phyloP scores from a whole-genome alignment of 2,329 filamentous ascomycete species.

The Penicillium thymicola region DNA sequence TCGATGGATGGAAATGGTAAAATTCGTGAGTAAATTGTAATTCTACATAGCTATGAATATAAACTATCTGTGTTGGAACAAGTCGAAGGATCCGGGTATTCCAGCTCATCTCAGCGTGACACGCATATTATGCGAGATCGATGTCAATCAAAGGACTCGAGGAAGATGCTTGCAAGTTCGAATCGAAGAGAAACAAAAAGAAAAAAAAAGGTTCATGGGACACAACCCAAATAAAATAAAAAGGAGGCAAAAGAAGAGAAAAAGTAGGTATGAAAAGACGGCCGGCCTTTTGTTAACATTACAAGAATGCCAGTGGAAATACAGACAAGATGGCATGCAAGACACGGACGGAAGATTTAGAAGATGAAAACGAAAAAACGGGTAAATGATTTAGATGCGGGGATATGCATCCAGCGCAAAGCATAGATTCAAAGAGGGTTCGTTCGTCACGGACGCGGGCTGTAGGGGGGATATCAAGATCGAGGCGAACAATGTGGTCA shows the following conservation, averaged over 20 bases:
- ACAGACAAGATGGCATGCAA: neutral
- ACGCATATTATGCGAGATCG: constrained; percentile 4
- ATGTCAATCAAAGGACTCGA: constrained; percentile 1
- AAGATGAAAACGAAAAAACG: neutral
- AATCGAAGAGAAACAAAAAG: neutral
- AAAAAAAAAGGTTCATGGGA: neutral
- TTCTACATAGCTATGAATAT: constrained; percentile 8
- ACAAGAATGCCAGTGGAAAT: neutral
- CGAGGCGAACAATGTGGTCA: constrained; percentile 4
- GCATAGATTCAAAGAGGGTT: constrained; percentile 6
- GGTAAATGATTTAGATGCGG: neutral
- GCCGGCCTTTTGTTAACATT: constrained; percentile 2
- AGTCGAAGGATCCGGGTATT: constrained; percentile 10
- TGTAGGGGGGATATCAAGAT: constrained; percentile 6
- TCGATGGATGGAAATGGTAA: neutral
- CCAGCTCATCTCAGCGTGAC: constrained; percentile 12
- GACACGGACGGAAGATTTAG: constrained; percentile 10
- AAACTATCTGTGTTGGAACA: constrained; percentile 11
- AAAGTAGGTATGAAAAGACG: neutral
- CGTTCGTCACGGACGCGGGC: constrained; percentile 21
- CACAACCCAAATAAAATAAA: neutral
- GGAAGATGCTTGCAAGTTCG: constrained; percentile 3
- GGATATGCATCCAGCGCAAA: constrained; percentile 2
- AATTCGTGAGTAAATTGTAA: neutral
- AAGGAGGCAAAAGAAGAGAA: neutral